Evolutionary conservation across 805 yeast species (phyloP), one percentile per base, ranked within the genome.

Genomic region (Saturnispora ahearnii): DNA sequence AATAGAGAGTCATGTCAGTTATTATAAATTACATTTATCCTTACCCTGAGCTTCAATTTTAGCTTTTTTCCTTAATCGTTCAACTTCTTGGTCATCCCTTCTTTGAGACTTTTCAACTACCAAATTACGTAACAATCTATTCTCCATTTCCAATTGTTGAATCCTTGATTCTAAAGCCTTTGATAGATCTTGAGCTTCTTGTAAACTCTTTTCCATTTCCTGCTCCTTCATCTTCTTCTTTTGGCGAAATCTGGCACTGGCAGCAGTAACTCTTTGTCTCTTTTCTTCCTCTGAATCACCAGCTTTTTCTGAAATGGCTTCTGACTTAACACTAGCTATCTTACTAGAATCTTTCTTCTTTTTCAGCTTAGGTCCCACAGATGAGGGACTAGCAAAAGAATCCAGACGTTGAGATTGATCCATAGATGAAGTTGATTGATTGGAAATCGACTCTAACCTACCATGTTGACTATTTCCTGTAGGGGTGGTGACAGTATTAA

Each of bases 201-300:
- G 77, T 18, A 90, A 76, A 51, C 76, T 79, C 52, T 81, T 73
- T 67, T 90, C 96, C 81, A 91, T 77, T 63, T 90, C 91, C 68
- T 86, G 93, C 68, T 91, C 97, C 65, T 87, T 85, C 68, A 84
- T 61, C 74, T 91, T 90, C 79, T 87, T 89, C 76, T 87, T 88
- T 62, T 88, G 78, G 55, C 99, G 76, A 73, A 91, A 91, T 53
- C 98, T 74, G 4, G 97, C 97, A 21, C 91, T 81, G 1, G 99
- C 98, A 1, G 93, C 96, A 0, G 96, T 89, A 68, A 89, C 90
- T 59, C 95, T 77, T 55, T 84, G 79, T 54, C 96, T 77, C 68
- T 87, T 91, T 60, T 85, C 93, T 42, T 73, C 75, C 51, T 78
- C 81, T 4, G 51, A 40, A 38, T 53, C 55, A 5, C 42, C n/a